phyloP scores from a whole-genome alignment of 2,329 filamentous ascomycete species.

The Talaromyces sp. region DNA sequence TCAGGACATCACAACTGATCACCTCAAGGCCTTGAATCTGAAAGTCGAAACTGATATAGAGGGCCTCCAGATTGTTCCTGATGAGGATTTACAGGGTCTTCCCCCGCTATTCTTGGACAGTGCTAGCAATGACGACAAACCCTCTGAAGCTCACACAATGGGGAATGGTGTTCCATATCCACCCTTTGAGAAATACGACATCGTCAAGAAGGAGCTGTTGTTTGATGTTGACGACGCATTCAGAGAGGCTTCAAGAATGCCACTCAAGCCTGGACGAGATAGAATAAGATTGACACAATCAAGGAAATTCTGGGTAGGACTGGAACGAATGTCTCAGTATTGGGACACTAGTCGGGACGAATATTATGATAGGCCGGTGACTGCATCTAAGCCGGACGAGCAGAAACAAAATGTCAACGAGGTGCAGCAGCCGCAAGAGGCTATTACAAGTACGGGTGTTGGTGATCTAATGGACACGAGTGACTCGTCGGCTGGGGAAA shows the following conservation, averaged over 20 bases:
- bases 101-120: slow-evolving; percentile 37
- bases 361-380: slow-evolving; percentile 43
- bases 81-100: slow-evolving; percentile 29
- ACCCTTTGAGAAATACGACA: slow-evolving; percentile 45
- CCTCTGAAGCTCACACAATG: slow-evolving; percentile 30
- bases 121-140: slow-evolving; percentile 2
- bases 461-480: slow-evolving; percentile 4
- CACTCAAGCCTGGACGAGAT: slow-evolving; percentile 40
- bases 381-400: slow-evolving; percentile 8
- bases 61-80: slow-evolving; percentile 32
- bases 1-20: slow-evolving; percentile 36
- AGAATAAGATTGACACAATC: slow-evolving; percentile 51
- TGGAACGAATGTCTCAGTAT: slow-evolving; percentile 57
- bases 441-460: background rate
- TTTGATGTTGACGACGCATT: slow-evolving; percentile 55
- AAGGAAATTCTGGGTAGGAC: slow-evolving; percentile 55
- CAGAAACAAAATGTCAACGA: slow-evolving; percentile 15
- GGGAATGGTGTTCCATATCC: slow-evolving; percentile 48
- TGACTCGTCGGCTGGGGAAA: slow-evolving; percentile 4
- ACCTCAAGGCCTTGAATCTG: slow-evolving; percentile 40
- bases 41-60: slow-evolving; percentile 34
- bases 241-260: slow-evolving; percentile 49
- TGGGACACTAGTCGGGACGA: slow-evolving; percentile 58
- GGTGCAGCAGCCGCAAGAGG: background rate
- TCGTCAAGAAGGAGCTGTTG: slow-evolving; percentile 47